phyloP scores from a whole-genome alignment of 345 rosid genomes.

The Mangifera indica region DNA sequence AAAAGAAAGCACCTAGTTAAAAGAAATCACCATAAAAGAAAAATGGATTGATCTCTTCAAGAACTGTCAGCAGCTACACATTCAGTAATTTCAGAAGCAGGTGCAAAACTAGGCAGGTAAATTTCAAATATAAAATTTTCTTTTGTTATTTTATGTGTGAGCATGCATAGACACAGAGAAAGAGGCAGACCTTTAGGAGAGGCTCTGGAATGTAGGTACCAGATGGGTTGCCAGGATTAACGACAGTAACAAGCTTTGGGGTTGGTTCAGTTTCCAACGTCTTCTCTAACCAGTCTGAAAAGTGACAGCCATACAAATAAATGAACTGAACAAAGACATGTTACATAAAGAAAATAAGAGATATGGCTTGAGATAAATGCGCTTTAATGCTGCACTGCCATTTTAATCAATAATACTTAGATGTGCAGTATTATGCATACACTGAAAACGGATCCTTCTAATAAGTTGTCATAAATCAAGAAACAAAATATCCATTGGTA shows the following conservation, averaged over 20 bases:
- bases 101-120: not conserved
- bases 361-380: not conserved
- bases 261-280: constrained; percentile 68
- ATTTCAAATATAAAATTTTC: not conserved
- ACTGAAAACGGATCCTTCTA: not conserved
- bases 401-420: not conserved
- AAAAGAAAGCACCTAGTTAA: constrained; percentile 16
- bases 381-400: constrained; percentile 1
- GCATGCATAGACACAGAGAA: constrained; percentile 4
- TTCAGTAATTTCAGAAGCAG: not conserved
- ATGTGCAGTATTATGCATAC: not conserved
- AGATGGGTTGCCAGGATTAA: constrained; percentile 93
- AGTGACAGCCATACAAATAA: constrained; percentile 18
- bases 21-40: constrained; percentile 11
- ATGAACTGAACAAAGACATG: constrained; percentile 9
- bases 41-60: not conserved
- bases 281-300: constrained; percentile 83
- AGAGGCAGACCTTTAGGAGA: constrained; percentile 66
- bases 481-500: not conserved
- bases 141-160: not conserved
- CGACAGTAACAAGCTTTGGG: constrained; percentile 91
- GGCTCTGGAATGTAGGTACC: constrained; percentile 88
- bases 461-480: not conserved
- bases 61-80: not conserved
- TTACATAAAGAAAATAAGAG: not conserved